Evolutionary conservation across 106 monocot species (phyloP).

Genomic region (Dendrobium huoshanense): DNA sequence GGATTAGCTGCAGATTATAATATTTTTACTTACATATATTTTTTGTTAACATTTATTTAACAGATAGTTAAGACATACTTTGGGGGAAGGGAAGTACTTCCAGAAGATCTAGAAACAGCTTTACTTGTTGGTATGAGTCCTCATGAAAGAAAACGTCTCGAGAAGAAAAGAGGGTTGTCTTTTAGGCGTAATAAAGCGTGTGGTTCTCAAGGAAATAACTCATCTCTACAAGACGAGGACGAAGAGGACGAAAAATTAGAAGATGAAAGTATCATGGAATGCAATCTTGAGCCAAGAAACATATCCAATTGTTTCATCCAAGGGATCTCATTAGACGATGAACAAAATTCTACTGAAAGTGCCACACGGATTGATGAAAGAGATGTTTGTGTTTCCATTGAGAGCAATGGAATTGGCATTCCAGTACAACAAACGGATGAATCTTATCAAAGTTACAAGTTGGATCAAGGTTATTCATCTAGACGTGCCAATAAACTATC

Average conservation of each 20-base stretch:
- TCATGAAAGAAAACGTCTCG: conserved; percentile 64
- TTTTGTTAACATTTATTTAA: neutral
- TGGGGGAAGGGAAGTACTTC: conserved; percentile 70
- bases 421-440: conserved; percentile 7
- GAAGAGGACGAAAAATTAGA: conserved; percentile 15
- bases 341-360: conserved; percentile 9
- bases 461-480: conserved; percentile 16
- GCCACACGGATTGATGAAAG: conserved; percentile 10
- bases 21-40: neutral
- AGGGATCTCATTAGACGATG: neutral
- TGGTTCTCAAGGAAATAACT: conserved; percentile 7
- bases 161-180: conserved; percentile 68
- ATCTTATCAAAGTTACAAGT: neutral
- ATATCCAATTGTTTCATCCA: conserved; percentile 8
- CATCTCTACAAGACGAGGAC: neutral
- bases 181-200: conserved; percentile 18
- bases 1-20: neutral
- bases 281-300: conserved; percentile 1
- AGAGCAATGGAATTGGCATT: conserved; percentile 14
- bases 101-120: conserved; percentile 72
- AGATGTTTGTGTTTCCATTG: conserved; percentile 6
- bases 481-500: conserved; percentile 52
- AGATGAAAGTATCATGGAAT: conserved; percentile 5
- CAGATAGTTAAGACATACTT: conserved; percentile 80
- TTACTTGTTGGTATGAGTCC: conserved; percentile 93